These are phyloP conservation scores for Citropsis articulata DNA, from an alignment of 345 rosid genomes.

Conservation along the genomic window DNA sequence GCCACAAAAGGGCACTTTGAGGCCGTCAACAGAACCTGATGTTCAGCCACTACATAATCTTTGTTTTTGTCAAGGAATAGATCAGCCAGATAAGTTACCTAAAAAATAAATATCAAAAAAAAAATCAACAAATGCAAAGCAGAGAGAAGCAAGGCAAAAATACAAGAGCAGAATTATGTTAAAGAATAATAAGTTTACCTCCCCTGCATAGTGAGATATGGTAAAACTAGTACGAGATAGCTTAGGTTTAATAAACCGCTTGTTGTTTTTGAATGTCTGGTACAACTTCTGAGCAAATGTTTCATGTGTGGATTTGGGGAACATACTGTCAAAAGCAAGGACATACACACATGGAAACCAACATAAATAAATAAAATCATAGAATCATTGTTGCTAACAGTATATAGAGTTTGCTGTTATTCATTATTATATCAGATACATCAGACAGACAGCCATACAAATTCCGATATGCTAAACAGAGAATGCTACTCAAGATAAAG, in stretches of 20 bases:
- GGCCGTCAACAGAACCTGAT: constrained; percentile 86
- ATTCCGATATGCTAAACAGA: background rate
- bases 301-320: constrained; percentile 97
- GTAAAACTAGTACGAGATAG: constrained; percentile 95
- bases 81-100: constrained; percentile 94
- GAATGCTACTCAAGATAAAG: background rate
- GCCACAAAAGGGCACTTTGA: constrained; percentile 78
- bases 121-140: constrained; percentile 3
- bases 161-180: constrained; percentile 1
- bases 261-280: constrained; percentile 91
- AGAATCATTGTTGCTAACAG: constrained; percentile 4
- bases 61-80: constrained; percentile 96
- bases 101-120: constrained; percentile 22
- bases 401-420: constrained; percentile 3
- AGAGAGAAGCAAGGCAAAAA: constrained; percentile 10
- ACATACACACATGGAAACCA: constrained; percentile 22
- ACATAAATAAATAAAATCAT: constrained; percentile 8
- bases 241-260: constrained; percentile 97
- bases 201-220: constrained; percentile 98
- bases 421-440: constrained; percentile 12
- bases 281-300: constrained; percentile 98
- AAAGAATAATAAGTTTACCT: constrained; percentile 51
- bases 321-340: constrained; percentile 68
- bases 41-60: constrained; percentile 99
- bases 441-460: background rate